These are phyloP conservation scores for Anisodus acutangulus DNA, from an alignment of 257 asterid species.

Conservation along the genomic window DNA sequence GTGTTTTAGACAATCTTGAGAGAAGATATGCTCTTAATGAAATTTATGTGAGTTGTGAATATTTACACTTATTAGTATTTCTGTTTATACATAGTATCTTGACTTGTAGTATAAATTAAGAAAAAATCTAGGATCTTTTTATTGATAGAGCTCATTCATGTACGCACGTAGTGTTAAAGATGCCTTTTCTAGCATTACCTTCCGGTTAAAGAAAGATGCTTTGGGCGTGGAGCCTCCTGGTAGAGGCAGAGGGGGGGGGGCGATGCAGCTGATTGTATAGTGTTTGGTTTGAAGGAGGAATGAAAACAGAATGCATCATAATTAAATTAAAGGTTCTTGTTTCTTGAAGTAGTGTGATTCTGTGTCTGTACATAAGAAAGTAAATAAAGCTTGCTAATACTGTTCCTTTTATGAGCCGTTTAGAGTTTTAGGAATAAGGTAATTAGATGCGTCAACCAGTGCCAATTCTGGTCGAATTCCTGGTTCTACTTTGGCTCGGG, in stretches of 20 bases:
- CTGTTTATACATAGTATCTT: constrained; percentile 32
- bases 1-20: constrained; percentile 90
- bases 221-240: not conserved
- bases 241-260: not conserved
- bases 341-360: not conserved
- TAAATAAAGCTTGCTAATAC: not conserved
- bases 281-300: constrained; percentile 5
- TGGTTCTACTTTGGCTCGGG: not conserved
- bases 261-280: not conserved
- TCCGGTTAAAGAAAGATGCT: not conserved
- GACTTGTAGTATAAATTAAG: constrained; percentile 1
- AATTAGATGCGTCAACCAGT: not conserved
- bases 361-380: not conserved
- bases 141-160: not conserved
- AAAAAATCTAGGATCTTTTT: not conserved
- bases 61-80: constrained; percentile 30
- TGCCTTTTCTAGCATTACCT: constrained; percentile 10
- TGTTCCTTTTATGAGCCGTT: not conserved
- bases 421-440: constrained; percentile 14
- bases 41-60: constrained; percentile 67
- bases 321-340: not conserved
- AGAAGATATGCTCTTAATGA: constrained; percentile 90
- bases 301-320: not conserved
- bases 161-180: not conserved
- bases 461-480: not conserved